phyloP scores from a whole-genome alignment of 805 yeast species.

The Wickerhamomyces alni region DNA sequence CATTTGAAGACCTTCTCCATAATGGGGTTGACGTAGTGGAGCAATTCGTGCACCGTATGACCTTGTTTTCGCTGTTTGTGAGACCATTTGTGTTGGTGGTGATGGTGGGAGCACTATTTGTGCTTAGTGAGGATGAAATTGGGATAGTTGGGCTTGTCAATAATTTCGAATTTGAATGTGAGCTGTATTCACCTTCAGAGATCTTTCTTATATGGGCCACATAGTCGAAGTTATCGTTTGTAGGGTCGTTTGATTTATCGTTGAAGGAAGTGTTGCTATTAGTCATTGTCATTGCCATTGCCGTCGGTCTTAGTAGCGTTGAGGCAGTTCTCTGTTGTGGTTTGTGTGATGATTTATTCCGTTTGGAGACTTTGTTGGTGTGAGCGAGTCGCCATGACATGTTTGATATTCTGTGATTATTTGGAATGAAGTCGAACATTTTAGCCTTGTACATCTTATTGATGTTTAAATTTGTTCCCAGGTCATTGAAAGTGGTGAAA shows the following conservation, averaged over 20 bases:
- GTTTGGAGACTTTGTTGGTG: background rate
- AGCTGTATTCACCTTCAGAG: conserved; percentile 5
- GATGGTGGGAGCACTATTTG: background rate
- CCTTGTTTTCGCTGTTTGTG: background rate
- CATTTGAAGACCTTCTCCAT: conserved; percentile 91
- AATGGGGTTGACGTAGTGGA: conserved; percentile 85
- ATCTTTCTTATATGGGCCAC: conserved; percentile 46
- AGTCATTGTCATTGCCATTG: too few species aligned
- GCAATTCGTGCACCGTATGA: conserved; percentile 66
- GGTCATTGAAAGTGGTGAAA: background rate
- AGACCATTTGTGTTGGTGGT: conserved; percentile 4
- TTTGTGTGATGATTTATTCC: background rate
- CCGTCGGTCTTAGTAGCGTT: too few species aligned
- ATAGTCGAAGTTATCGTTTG: conserved; percentile 48
- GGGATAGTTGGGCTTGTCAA: background rate
- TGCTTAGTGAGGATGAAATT: background rate
- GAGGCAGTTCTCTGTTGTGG: background rate
- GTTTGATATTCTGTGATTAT: conserved; percentile 4
- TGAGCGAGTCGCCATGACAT: conserved; percentile 6
- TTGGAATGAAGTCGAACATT: conserved; percentile 1
- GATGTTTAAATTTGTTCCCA: background rate
- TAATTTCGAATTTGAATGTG: background rate
- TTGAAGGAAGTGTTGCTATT: too few species aligned
- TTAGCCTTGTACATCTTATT: conserved; percentile 2
- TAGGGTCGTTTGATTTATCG: background rate